Evolutionary conservation across 768 basidiomycete genomes (phyloP).

Genomic region (Lanmaoa pseudosensibilis): DNA sequence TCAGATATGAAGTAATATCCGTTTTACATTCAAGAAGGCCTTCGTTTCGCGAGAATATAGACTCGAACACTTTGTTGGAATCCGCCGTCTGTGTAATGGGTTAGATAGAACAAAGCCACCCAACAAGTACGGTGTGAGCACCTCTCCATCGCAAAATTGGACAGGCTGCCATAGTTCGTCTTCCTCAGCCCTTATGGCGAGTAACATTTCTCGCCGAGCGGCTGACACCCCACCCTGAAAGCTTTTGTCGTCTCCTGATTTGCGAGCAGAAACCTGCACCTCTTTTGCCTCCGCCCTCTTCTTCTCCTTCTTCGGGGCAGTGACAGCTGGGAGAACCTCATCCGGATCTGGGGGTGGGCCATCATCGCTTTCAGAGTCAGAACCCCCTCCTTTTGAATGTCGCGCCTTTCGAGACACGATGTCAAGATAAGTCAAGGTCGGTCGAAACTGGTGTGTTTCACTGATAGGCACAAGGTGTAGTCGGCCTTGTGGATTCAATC

Average conservation of each 20-base stretch:
- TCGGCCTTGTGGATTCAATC: conserved; percentile 45
- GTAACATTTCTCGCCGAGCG: conserved; percentile 74
- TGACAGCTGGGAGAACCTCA: conserved; percentile 50
- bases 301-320: conserved; percentile 56
- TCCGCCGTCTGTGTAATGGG: conserved; percentile 50
- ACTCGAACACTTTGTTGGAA: conserved; percentile 56
- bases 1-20: conserved; percentile 56
- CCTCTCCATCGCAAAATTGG: conserved; percentile 64
- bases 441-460: conserved; percentile 80
- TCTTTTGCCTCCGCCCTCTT: conserved; percentile 63
- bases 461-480: conserved; percentile 77
- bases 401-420: conserved; percentile 62
- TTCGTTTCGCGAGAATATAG: conserved; percentile 59
- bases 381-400: conserved; percentile 46
- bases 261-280: conserved; percentile 74
- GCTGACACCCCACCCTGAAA: conserved; percentile 66
- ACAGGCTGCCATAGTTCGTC: conserved; percentile 76
- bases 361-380: conserved; percentile 73
- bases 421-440: conserved; percentile 81
- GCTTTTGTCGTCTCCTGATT: conserved; percentile 60
- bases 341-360: conserved; percentile 81
- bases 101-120: conserved; percentile 8
- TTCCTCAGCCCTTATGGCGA: conserved; percentile 70
- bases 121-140: conserved; percentile 34
- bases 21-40: conserved; percentile 53